Percentiles rank a stretch among this genome's conserved stretches.
phyloP scores from a whole-genome alignment of 345 rosid genomes.

The Durio zibethinus region DNA sequence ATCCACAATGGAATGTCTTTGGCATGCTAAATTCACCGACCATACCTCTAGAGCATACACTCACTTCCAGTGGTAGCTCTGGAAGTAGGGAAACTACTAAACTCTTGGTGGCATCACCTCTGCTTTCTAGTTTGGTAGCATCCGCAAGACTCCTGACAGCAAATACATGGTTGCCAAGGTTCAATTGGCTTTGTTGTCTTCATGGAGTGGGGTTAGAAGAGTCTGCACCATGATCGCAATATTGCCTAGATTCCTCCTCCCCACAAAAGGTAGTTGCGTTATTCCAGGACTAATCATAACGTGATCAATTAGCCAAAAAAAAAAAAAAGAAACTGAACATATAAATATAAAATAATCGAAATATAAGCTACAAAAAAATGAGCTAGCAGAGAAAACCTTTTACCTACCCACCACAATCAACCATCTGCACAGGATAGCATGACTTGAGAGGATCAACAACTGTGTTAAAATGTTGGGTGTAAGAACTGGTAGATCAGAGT shows the following conservation, averaged over 20 bases:
- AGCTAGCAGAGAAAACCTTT: no score
- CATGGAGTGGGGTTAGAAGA: slow-evolving; percentile 16
- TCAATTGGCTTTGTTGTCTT: slow-evolving; percentile 28
- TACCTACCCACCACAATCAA: slow-evolving; percentile 35
- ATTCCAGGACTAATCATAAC: slow-evolving; percentile 23
- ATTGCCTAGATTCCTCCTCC: slow-evolving; percentile 27
- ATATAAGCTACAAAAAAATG: background rate
- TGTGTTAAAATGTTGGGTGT: slow-evolving; percentile 21
- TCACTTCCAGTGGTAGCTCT: slow-evolving; percentile 17
- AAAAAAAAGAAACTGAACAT: background rate
- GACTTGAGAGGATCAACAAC: slow-evolving; percentile 21
- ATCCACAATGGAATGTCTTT: slow-evolving; percentile 18
- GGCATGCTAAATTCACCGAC: slow-evolving; percentile 19
- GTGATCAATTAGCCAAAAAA: slow-evolving; percentile 12
- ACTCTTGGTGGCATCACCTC: slow-evolving; percentile 12
- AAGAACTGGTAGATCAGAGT: slow-evolving; percentile 20
- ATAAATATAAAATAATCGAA: slow-evolving; percentile 5
- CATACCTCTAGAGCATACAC: slow-evolving; percentile 12
- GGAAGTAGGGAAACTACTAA: slow-evolving; percentile 15
- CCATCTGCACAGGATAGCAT: slow-evolving; percentile 29
- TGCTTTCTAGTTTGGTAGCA: slow-evolving; percentile 17
- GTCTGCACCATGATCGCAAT: slow-evolving; percentile 21
- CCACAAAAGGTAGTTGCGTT: slow-evolving; percentile 30
- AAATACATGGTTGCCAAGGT: slow-evolving; percentile 17
- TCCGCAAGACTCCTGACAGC: background rate